These are phyloP conservation scores for Globisporangium solare DNA, from an alignment of 352 stramenopile species.

Conservation along the genomic window DNA sequence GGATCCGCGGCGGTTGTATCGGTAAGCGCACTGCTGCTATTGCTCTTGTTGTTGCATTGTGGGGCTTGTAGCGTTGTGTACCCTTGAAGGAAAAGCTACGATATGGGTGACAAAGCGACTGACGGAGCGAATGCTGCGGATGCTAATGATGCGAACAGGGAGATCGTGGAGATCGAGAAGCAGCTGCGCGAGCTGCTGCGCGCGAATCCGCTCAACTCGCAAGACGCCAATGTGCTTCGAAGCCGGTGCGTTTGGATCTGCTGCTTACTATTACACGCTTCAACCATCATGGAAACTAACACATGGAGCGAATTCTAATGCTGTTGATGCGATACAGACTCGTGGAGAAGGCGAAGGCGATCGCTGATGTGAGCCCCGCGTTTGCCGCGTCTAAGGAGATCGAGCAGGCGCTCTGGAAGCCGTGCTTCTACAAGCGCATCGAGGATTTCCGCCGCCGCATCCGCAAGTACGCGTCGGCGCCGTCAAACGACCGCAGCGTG, in stretches of 20 bases:
- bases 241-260: constrained; percentile 15
- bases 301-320: not conserved
- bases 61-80: too few relatives aligned
- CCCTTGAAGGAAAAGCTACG: not conserved
- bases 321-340: constrained; percentile 19
- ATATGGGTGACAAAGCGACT: not conserved
- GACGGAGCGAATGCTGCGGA: not conserved
- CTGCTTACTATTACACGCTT: not conserved
- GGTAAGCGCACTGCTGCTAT: constrained; percentile 16
- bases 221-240: constrained; percentile 57
- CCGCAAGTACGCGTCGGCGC: constrained; percentile 78
- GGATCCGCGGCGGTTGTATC: constrained; percentile 32
- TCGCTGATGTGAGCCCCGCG: constrained; percentile 37
- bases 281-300: not conserved
- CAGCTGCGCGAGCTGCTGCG: constrained; percentile 68
- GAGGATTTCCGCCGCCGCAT: constrained; percentile 85
- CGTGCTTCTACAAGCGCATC: constrained; percentile 90
- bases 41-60: constrained; percentile 5
- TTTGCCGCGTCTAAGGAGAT: constrained; percentile 69
- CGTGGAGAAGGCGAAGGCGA: constrained; percentile 40
- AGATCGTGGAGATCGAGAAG: constrained; percentile 69
- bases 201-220: constrained; percentile 52
- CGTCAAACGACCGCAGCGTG: constrained; percentile 52
- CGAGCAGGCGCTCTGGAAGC: constrained; percentile 86
- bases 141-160: constrained; percentile 21